phyloP scores from a whole-genome alignment of 2,329 filamentous ascomycete species.

The Alternaria atra region DNA sequence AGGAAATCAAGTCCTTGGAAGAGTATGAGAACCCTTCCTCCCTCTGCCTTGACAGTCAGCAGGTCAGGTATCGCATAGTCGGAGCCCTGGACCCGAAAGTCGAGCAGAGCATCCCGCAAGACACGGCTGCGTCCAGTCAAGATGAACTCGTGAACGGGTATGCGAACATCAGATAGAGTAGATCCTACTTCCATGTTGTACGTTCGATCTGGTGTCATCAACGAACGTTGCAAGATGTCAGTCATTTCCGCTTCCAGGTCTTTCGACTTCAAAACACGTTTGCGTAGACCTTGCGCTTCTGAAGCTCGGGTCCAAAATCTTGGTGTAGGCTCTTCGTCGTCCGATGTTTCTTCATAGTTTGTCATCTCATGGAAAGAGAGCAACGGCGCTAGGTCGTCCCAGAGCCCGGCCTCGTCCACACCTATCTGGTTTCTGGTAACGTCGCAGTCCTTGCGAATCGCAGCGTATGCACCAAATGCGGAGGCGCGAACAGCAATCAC shows the following conservation, averaged over 20 bases:
- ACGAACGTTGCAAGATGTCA: slow-evolving; percentile 52
- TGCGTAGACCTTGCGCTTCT: slow-evolving; percentile 62
- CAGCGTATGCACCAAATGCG: slow-evolving; percentile 87
- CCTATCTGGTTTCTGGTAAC: slow-evolving; percentile 77
- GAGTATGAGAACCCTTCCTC: slow-evolving; percentile 65
- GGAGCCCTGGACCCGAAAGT: slow-evolving; percentile 62
- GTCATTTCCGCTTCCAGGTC: slow-evolving; percentile 72
- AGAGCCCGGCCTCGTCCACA: slow-evolving; percentile 73
- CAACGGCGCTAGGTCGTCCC: slow-evolving; percentile 76
- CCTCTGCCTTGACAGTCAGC: slow-evolving; percentile 64
- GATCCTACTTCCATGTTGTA: slow-evolving; percentile 61
- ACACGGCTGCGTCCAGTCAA: slow-evolving; percentile 76
- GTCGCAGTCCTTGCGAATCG: slow-evolving; percentile 83
- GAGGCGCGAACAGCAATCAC: slow-evolving; percentile 87
- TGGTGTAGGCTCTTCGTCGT: slow-evolving; percentile 56
- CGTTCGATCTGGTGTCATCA: slow-evolving; percentile 52
- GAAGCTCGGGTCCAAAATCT: slow-evolving; percentile 61
- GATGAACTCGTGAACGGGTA: slow-evolving; percentile 87
- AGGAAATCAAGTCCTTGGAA: slow-evolving; percentile 79
- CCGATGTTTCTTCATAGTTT: slow-evolving; percentile 51
- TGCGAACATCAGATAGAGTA: slow-evolving; percentile 70
- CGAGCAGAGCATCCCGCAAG: slow-evolving; percentile 67
- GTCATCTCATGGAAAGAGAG: slow-evolving; percentile 71
- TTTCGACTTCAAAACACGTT: slow-evolving; percentile 68
- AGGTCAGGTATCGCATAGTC: slow-evolving; percentile 68